These are phyloP conservation scores for Cunninghamia lanceolata DNA, from an alignment of 75 land plant species.

Conservation along the genomic window DNA sequence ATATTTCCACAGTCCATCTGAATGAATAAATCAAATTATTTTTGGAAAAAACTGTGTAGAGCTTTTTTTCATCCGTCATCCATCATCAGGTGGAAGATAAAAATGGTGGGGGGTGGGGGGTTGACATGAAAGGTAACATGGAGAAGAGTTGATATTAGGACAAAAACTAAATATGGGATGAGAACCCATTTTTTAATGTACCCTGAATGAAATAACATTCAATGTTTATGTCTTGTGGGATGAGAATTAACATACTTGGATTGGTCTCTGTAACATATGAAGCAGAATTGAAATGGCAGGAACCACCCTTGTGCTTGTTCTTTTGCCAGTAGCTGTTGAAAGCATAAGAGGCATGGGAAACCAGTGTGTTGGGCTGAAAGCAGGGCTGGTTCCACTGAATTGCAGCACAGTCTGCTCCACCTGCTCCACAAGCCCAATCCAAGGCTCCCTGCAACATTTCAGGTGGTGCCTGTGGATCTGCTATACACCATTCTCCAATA, in stretches of 20 bases:
- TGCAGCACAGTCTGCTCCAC: constrained; percentile 55
- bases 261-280: constrained; percentile 55
- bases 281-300: constrained; percentile 58
- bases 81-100: too few relatives aligned
- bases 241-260: constrained; percentile 40
- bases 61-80: too few relatives aligned
- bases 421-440: constrained; percentile 75
- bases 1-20: too few relatives aligned
- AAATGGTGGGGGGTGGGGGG: too few relatives aligned
- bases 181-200: not conserved
- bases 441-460: constrained; percentile 51
- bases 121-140: too few relatives aligned
- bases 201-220: not conserved
- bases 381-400: constrained; percentile 55
- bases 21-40: too few relatives aligned
- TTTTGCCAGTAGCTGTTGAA: constrained; percentile 66
- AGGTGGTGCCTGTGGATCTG: constrained; percentile 49
- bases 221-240: not conserved
- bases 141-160: not conserved
- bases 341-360: constrained; percentile 70
- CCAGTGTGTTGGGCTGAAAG: constrained; percentile 58
- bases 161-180: not conserved
- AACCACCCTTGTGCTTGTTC: constrained; percentile 36
- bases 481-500: constrained; percentile 39
- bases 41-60: too few relatives aligned